phyloP scores from a whole-genome alignment of 2,329 filamentous ascomycete species.

The Apiospora koreana region DNA sequence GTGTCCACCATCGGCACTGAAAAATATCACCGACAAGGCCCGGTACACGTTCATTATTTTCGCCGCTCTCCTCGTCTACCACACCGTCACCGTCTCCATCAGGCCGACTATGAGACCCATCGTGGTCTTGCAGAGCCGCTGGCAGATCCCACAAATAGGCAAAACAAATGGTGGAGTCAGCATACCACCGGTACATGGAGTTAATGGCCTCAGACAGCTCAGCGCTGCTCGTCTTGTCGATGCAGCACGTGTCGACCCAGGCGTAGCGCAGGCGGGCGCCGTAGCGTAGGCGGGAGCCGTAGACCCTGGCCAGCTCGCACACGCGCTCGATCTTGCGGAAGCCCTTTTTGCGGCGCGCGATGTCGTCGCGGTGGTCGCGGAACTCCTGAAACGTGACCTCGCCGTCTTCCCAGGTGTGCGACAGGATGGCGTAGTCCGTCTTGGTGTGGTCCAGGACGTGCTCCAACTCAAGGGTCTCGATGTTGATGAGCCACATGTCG shows the following conservation, averaged over 20 bases:
- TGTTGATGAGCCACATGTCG: conserved; percentile 10
- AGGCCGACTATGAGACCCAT: conserved; percentile 26
- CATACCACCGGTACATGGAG: conserved; percentile 13
- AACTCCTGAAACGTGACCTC: conserved; percentile 18
- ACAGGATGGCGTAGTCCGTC: conserved; percentile 23
- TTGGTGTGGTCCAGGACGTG: conserved; percentile 5
- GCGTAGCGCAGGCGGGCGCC: not conserved
- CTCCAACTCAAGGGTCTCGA: conserved; percentile 8
- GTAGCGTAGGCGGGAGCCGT: not conserved
- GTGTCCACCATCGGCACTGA: conserved; percentile 10
- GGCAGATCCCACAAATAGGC: conserved; percentile 8
- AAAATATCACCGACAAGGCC: not conserved
- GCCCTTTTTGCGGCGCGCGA: not conserved
- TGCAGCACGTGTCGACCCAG: conserved; percentile 13
- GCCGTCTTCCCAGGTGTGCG: conserved; percentile 24
- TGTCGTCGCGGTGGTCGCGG: not conserved
- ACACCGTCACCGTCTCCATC: not conserved
- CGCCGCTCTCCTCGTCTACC: not conserved
- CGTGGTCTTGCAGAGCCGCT: not conserved
- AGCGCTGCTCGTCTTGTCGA: conserved; percentile 10
- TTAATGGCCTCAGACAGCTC: conserved; percentile 12
- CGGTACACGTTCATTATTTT: not conserved
- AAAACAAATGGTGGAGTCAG: not conserved
- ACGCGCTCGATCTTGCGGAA: conserved; percentile 7
- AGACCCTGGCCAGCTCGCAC: not conserved